Evolutionary conservation across 2,329 filamentous ascomycete species (phyloP).

Genomic region (Trichoderma harzianum): DNA sequence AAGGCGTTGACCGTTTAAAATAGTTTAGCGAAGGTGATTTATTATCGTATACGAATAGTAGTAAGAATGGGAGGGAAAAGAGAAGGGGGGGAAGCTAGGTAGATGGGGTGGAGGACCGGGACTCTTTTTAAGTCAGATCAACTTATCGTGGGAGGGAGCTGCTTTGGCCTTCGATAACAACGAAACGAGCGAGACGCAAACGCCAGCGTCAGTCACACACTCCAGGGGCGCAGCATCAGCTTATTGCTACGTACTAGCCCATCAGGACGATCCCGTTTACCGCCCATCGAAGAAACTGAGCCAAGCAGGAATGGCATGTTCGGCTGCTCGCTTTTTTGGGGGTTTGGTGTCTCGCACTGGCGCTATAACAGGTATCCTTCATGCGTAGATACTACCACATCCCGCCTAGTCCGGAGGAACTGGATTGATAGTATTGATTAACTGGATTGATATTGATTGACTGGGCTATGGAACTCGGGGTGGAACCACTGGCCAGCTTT

Average conservation of each 20-base stretch:
- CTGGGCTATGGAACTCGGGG: neutral
- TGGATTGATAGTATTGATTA: neutral
- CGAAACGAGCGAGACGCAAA: neutral
- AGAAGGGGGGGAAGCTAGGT: neutral
- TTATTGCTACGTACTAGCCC: constrained; percentile 7
- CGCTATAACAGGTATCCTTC: neutral
- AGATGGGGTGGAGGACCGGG: neutral
- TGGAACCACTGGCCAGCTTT: neutral
- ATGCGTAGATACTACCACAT: constrained; percentile 1
- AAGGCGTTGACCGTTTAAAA: neutral
- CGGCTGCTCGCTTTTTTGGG: no score
- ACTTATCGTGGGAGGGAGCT: constrained; percentile 7
- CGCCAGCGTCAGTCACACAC: neutral
- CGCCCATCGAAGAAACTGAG: no score
- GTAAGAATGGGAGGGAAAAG: neutral
- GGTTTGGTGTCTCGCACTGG: neutral
- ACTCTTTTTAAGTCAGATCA: constrained; percentile 5
- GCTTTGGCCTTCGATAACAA: neutral
- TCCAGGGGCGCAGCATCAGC: constrained; percentile 18
- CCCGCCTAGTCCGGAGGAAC: neutral
- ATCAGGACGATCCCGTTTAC: neutral
- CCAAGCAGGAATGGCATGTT: no score
- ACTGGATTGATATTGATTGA: neutral
- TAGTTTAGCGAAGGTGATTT: neutral
- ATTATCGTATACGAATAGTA: neutral